phyloP scores from a whole-genome alignment of 1,284 basidiomycete genomes.

The Cutaneotrichosporon mucoides region DNA sequence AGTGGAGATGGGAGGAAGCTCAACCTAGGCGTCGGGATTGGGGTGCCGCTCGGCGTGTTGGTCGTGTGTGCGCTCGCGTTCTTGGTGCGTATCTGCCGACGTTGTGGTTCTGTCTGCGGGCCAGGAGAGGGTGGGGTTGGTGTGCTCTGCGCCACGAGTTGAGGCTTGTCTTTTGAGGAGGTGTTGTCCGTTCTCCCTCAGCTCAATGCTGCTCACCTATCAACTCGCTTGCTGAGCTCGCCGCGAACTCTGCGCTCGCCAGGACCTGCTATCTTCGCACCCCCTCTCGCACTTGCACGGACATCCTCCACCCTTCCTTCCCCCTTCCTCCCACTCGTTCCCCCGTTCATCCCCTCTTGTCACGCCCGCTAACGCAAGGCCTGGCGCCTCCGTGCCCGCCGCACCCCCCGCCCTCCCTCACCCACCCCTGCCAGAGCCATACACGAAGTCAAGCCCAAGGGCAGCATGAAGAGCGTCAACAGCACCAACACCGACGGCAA shows the following conservation, averaged over 20 bases:
- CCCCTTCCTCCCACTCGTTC: neutral
- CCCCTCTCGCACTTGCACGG: no score
- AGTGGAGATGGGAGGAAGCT: neutral
- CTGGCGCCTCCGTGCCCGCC: neutral
- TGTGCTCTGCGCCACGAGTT: no score
- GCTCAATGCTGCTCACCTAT: no score
- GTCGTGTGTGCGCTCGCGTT: neutral
- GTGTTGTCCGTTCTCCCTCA: no score
- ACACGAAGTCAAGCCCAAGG: neutral
- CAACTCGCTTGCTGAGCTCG: no score
- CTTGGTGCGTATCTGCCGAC: neutral
- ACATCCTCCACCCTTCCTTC: neutral
- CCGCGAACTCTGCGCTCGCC: no score
- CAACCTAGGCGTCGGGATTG: neutral
- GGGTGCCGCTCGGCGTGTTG: neutral
- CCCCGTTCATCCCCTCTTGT: neutral
- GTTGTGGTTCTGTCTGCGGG: no score
- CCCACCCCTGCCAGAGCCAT: neutral
- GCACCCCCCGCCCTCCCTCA: neutral
- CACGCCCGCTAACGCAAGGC: neutral
- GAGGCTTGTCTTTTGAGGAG: no score
- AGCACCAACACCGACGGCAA: neutral
- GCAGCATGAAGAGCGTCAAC: conserved; percentile 2
- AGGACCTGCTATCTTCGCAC: no score
- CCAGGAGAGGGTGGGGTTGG: no score